These are phyloP conservation scores for Vanderwaltozyma polyspora DNA, from an alignment of 805 yeast species.

Conservation along the genomic window DNA sequence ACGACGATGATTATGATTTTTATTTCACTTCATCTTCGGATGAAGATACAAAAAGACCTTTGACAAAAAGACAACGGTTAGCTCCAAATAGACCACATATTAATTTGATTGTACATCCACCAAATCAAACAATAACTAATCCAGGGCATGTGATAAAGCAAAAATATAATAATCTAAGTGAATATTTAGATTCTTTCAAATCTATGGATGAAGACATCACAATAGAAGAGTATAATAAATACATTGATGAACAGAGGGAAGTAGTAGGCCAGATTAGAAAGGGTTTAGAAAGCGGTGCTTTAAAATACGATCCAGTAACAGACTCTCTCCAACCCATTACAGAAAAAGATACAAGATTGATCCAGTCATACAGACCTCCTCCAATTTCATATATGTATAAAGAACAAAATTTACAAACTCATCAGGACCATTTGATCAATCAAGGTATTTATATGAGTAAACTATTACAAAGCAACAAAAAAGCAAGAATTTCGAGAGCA, in stretches of 20 bases:
- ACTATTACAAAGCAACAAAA: slow-evolving; percentile 54
- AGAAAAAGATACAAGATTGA: slow-evolving; percentile 30
- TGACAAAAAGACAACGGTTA: slow-evolving; percentile 6
- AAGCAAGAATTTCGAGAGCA: slow-evolving; percentile 53
- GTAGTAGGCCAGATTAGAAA: slow-evolving; percentile 34
- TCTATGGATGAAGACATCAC: slow-evolving; percentile 52
- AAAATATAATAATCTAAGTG: slow-evolving; percentile 30
- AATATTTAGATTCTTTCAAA: slow-evolving; percentile 43
- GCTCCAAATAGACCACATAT: slow-evolving; percentile 20
- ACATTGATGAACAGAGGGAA: slow-evolving; percentile 41
- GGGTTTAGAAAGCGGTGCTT: slow-evolving; percentile 35
- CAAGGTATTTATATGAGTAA: slow-evolving; percentile 69
- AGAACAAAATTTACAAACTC: slow-evolving; percentile 35
- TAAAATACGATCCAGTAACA: slow-evolving; percentile 34
- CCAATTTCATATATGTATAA: slow-evolving; percentile 31
- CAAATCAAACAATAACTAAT: slow-evolving; percentile 43
- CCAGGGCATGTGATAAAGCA: slow-evolving; percentile 48
- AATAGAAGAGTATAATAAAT: slow-evolving; percentile 47
- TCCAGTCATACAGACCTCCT: slow-evolving; percentile 35
- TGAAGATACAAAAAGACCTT: slow-evolving; percentile 13
- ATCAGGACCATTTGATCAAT: slow-evolving; percentile 60
- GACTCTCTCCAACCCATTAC: slow-evolving; percentile 33
- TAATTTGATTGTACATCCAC: slow-evolving; percentile 28
- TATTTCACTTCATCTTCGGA: slow-evolving; percentile 26
- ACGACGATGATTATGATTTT: slow-evolving; percentile 11